phyloP scores from a whole-genome alignment of 129 eudicot species.

The Flaveria sonorensis region DNA sequence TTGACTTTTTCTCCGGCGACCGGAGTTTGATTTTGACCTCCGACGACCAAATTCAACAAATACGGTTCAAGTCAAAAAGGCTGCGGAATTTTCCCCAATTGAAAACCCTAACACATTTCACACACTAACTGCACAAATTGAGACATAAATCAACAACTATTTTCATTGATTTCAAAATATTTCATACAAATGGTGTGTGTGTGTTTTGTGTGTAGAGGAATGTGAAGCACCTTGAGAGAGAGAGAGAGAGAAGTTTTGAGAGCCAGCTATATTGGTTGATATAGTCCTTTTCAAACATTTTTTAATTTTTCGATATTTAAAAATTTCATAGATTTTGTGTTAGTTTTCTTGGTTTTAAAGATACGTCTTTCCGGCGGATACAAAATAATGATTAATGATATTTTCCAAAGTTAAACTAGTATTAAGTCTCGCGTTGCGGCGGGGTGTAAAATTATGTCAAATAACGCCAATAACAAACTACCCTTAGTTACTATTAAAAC shows the following conservation, averaged over 20 bases:
- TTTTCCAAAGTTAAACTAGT: no score
- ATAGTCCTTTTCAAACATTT: constrained; percentile 6
- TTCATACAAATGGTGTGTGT: constrained; percentile 16
- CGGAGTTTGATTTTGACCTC: constrained; percentile 35
- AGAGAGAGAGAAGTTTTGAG: constrained; percentile 27
- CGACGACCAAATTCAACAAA: constrained; percentile 24
- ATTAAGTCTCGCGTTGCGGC: no score
- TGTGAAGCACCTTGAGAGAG: constrained; percentile 28
- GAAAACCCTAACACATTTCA: constrained; percentile 17
- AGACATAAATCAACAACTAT: constrained; percentile 6
- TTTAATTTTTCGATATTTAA: background rate
- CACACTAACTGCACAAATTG: constrained; percentile 19
- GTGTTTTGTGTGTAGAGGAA: constrained; percentile 7
- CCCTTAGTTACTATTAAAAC: rapidly evolving
- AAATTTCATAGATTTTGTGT: no score
- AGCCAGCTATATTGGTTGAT: constrained; percentile 33
- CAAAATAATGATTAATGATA: background rate
- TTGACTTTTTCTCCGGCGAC: constrained; percentile 35
- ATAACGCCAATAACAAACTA: no score
- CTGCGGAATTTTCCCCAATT: background rate
- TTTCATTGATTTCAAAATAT: constrained; percentile 16
- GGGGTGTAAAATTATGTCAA: no score
- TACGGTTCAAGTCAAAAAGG: background rate
- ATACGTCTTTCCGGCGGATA: no score
- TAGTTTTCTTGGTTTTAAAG: no score